A percentile compares a stretch with the other conserved stretches of the same genome.
phyloP scores from a whole-genome alignment of 495 filamentous ascomycete species.

The Amniculicola lignicola region DNA sequence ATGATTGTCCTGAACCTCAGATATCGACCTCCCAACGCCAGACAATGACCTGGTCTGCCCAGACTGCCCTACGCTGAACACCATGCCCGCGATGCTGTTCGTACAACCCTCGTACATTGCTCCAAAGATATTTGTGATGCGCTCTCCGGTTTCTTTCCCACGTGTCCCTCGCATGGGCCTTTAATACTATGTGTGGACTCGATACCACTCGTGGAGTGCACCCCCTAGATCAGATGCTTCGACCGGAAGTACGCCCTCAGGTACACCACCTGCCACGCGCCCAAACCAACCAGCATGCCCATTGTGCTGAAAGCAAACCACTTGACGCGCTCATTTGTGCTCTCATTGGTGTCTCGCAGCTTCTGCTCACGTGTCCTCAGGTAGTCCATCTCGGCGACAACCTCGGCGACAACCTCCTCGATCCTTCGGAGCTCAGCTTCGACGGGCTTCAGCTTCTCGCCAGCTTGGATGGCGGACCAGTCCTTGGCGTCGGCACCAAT shows the following conservation, averaged over 20 bases:
- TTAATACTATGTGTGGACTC: too few relatives aligned
- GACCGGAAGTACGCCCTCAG: conserved; percentile 95
- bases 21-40: conserved; percentile 25
- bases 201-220: too few relatives aligned
- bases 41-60: background rate
- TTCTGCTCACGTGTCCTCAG: conserved; percentile 86
- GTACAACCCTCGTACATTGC: conserved; percentile 10
- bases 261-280: conserved; percentile 97
- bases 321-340: conserved; percentile 97
- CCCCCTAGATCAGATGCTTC: conserved; percentile 80
- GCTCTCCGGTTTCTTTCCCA: too few relatives aligned
- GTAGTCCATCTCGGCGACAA: conserved; percentile 57
- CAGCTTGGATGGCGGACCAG: conserved; percentile 93
- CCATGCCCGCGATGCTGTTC: conserved; percentile 13
- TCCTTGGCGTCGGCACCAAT: conserved; percentile 98
- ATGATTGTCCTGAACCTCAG: too few relatives aligned
- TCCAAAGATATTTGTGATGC: too few relatives aligned
- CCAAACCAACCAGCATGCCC: conserved; percentile 84
- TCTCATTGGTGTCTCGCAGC: conserved; percentile 97
- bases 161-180: too few relatives aligned
- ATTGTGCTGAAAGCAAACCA: conserved; percentile 97
- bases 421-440: conserved; percentile 94
- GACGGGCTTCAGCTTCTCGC: conserved; percentile 96
- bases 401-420: conserved; percentile 43
- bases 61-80: background rate